These are phyloP conservation scores for Blastobotrys illinoisensis DNA, from an alignment of 1,139 yeast species.

Conservation along the genomic window DNA sequence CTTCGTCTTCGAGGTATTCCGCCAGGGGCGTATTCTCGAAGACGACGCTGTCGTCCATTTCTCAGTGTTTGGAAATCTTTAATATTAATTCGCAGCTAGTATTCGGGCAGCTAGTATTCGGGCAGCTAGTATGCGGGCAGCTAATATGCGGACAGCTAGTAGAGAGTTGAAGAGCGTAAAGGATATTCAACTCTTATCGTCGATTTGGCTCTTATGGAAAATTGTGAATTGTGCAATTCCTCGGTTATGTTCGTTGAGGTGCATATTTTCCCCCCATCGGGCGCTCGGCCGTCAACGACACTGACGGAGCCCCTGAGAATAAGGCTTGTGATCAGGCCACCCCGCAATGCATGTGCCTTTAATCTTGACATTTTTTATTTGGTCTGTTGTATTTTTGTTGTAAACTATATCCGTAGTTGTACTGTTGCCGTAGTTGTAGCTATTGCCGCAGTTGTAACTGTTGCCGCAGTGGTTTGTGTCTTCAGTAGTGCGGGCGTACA, in stretches of 20 bases:
- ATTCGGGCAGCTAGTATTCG: no score
- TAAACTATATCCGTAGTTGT: no score
- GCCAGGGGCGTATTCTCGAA: slow-evolving; percentile 33
- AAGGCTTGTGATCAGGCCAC: neutral
- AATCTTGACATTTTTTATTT: no score
- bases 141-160: neutral
- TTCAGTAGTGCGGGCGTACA: no score
- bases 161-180: no score
- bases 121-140: no score
- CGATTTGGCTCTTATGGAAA: neutral
- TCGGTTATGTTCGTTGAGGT: neutral
- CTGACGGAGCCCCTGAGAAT: neutral
- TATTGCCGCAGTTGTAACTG: no score
- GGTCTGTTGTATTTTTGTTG: no score
- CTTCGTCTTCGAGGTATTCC: slow-evolving; percentile 25
- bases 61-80: neutral
- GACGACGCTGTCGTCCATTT: slow-evolving; percentile 18
- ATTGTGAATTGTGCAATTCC: neutral
- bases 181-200: no score
- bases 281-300: neutral
- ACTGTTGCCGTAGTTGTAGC: no score
- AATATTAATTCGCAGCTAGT: no score
- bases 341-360: neutral
- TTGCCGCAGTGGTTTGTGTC: no score
- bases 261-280: neutral